phyloP scores from a whole-genome alignment of 83 land plant genomes.

The Isoetes engelmannii region DNA sequence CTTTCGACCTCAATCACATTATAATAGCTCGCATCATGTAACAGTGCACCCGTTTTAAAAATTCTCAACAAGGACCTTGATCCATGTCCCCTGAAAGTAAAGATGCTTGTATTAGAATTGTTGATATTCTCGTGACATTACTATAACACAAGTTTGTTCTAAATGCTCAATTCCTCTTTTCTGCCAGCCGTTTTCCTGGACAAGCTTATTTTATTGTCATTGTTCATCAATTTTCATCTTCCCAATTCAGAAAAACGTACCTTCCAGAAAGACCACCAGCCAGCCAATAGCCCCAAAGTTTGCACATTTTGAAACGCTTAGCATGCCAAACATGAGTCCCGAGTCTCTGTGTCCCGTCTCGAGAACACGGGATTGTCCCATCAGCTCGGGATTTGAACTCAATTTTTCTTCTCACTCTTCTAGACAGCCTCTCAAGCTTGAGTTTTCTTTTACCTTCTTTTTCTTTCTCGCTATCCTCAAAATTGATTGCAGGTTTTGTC shows the following conservation, averaged over 20 bases:
- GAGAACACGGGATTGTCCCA: slow-evolving; percentile 34
- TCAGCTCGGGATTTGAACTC: slow-evolving; percentile 49
- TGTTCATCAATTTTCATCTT: no score
- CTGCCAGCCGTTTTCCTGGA: not conserved
- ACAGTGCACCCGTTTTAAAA: slow-evolving; percentile 44
- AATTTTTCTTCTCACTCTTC: slow-evolving; percentile 52
- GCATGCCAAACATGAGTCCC: slow-evolving; percentile 96
- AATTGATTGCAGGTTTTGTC: slow-evolving; percentile 17
- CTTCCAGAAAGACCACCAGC: slow-evolving; percentile 76
- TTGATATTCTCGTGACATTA: not conserved
- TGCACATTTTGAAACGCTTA: slow-evolving; percentile 74
- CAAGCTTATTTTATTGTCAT: not conserved
- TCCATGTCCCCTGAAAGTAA: slow-evolving; percentile 64
- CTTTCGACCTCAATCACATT: slow-evolving; percentile 68
- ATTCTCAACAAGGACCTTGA: slow-evolving; percentile 67
- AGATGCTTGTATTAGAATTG: not conserved
- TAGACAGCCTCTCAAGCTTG: slow-evolving; percentile 21
- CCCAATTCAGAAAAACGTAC: slow-evolving; percentile 23
- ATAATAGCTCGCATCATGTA: slow-evolving; percentile 82
- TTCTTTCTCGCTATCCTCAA: slow-evolving; percentile 1
- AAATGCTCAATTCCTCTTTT: no score
- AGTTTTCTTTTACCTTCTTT: not conserved
- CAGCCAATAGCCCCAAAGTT: slow-evolving; percentile 73
- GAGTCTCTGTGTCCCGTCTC: slow-evolving; percentile 73
- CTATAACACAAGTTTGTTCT: no score